phyloP scores from a whole-genome alignment of 768 basidiomycete genomes.

The Russula olivacea region DNA sequence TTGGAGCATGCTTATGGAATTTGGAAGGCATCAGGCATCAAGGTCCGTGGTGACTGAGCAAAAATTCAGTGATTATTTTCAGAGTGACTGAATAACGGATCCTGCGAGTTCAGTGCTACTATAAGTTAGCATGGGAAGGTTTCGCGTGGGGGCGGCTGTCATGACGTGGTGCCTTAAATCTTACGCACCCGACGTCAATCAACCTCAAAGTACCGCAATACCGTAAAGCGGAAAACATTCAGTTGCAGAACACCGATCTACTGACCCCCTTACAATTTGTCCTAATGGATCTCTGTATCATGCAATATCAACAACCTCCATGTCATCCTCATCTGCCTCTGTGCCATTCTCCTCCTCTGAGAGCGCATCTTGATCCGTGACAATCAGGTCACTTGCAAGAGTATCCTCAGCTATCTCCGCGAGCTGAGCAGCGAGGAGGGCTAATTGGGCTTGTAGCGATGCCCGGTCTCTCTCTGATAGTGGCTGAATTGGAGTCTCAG shows the following conservation, averaged over 20 bases:
- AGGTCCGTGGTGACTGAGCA: not conserved
- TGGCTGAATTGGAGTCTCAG: conserved; percentile 24
- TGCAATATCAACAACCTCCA: conserved; percentile 26
- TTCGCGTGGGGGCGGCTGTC: not conserved
- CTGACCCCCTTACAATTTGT: not conserved
- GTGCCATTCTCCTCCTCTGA: conserved; percentile 7
- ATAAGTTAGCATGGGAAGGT: not conserved
- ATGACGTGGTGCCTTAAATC: not conserved
- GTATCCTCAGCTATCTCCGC: conserved; percentile 52
- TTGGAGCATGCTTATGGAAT: no score
- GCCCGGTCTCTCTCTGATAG: conserved; percentile 48
- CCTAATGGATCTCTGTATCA: not conserved
- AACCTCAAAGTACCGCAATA: not conserved
- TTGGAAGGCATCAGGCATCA: not conserved
- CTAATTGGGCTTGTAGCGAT: conserved; percentile 66
- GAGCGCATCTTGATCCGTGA: conserved; percentile 4
- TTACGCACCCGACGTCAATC: conserved; percentile 7
- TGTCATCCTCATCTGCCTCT: conserved; percentile 23
- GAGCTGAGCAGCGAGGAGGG: conserved; percentile 65
- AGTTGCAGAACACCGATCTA: not conserved
- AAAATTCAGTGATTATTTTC: no score
- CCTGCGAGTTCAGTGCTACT: not conserved
- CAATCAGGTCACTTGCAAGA: conserved; percentile 20
- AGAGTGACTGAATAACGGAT: not conserved
- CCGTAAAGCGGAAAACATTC: not conserved